A percentile compares a stretch with the other conserved stretches of the same genome.
These are phyloP conservation scores for Penicillium malachiteum DNA, from an alignment of 495 filamentous ascomycete species.

Conservation along the genomic window DNA sequence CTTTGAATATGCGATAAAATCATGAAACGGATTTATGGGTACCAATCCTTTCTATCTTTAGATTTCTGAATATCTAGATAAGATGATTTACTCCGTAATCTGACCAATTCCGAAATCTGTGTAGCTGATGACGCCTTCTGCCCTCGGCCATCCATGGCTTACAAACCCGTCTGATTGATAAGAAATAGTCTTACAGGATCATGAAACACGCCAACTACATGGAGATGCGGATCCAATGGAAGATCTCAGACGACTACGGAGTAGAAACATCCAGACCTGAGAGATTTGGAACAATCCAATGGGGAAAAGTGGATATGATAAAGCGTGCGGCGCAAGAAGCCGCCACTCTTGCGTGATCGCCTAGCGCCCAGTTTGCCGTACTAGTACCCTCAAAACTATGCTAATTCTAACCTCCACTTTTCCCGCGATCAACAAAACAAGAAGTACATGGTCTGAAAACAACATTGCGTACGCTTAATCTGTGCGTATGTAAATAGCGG, in stretches of 20 bases:
- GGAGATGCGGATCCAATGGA: too few relatives aligned
- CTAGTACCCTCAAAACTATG: not conserved
- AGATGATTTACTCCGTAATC: too few relatives aligned
- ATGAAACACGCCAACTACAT: not conserved
- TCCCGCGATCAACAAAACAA: not conserved
- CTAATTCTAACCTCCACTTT: constrained; percentile 26
- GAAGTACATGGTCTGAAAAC: not conserved
- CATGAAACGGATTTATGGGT: not conserved
- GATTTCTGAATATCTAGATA: too few relatives aligned
- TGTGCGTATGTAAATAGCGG: constrained; percentile 12
- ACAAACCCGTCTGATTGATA: not conserved
- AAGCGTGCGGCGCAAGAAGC: constrained; percentile 9
- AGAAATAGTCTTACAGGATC: not conserved
- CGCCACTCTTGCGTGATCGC: constrained; percentile 39
- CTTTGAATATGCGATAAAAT: constrained; percentile 1
- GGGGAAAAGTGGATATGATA: not conserved
- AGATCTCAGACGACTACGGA: too few relatives aligned
- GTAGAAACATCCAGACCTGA: not conserved
- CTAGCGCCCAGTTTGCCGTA: not conserved
- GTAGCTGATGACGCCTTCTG: too few relatives aligned
- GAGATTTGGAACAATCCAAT: not conserved
- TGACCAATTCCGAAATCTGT: too few relatives aligned
- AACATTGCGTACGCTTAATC: not conserved
- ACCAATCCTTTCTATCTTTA: not conserved
- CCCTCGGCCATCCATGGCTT: not conserved